phyloP scores from a whole-genome alignment of 805 yeast genomes.

The Saccharomycopsis schoenii region DNA sequence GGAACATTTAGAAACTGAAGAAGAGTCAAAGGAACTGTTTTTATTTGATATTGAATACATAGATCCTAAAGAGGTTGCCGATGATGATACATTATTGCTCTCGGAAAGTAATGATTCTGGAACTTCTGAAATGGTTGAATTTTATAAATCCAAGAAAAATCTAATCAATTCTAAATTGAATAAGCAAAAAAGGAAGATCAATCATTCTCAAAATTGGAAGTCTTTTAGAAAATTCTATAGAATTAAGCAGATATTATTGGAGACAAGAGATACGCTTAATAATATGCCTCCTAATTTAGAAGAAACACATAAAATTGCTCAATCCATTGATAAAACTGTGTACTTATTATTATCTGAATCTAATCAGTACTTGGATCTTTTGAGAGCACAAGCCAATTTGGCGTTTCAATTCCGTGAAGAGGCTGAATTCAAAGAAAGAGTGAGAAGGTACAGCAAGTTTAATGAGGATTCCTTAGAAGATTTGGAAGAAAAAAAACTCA shows the following conservation, averaged over 20 bases:
- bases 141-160: conserved; percentile 24
- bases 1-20: conserved; percentile 6
- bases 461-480: conserved; percentile 27
- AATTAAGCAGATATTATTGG: conserved; percentile 27
- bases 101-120: background rate
- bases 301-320: conserved; percentile 6
- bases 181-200: conserved; percentile 4
- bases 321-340: conserved; percentile 30
- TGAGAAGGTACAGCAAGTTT: conserved; percentile 13
- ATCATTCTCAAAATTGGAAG: conserved; percentile 13
- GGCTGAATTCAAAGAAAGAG: conserved; percentile 26
- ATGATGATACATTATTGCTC: background rate
- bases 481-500: background rate
- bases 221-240: conserved; percentile 19
- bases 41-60: conserved; percentile 9
- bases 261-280: conserved; percentile 7
- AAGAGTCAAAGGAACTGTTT: conserved; percentile 6
- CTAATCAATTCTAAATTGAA: conserved; percentile 24
- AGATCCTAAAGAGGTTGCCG: background rate
- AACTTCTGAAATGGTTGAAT: conserved; percentile 5
- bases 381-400: conserved; percentile 48
- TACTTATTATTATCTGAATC: conserved; percentile 46
- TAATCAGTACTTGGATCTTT: conserved; percentile 46
- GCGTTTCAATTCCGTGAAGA: conserved; percentile 47
- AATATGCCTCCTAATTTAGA: conserved; percentile 3